Base-by-base conservation (phyloP, 495 filamentous ascomycete species). In the Cairneyella variabilis region DNA sequence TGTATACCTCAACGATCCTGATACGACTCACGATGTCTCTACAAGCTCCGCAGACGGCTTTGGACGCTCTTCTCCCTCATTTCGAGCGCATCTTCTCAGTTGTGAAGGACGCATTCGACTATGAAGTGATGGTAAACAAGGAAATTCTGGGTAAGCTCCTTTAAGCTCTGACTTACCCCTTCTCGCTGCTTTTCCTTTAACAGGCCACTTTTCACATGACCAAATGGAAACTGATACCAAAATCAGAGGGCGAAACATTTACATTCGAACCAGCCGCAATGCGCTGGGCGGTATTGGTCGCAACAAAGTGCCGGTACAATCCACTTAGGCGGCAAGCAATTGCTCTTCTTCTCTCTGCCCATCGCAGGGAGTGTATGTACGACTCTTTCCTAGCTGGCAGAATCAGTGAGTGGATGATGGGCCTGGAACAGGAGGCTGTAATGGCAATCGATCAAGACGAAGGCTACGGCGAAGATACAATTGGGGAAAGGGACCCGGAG, bases 311-410 rank as follows among this genome's bases (percentile, higher is more conserved):
- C 34, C 57, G 53, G 25, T 11, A 53, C 12, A 22, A 32, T 17
- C 5, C 26, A 5, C 38, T 60, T 21, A 42, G 60, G n/a, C 49
- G 50, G 2, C 28, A 54, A 47, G 60, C 60, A 12, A 57, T 63
- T 7, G 21, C 32, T 27, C 56, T 63, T 21, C 42, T 63, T 2
- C 61, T 64, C 11, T 48, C 62, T 0, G 52, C 60, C 1, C 66
- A 65, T 4, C 62, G 72, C 5, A 69, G 72, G 56, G 76, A 80
- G 60, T 72, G 71, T 2, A 58, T 76, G 7, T 76, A 66, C 63
- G 70, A 78, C 32, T 54, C 50, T 8, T 7, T 43, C n/a, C 18
- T 58, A 3, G 17, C 45, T 3, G 59, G 50, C 0, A 43, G 55
- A 23, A 26, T 61, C 9, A 45, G 23, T 17, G 18, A 43, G 20